Evolutionary conservation across 192 early-diverging fungal genomes (phyloP).

Genomic region (Gonapodya sp.): DNA sequence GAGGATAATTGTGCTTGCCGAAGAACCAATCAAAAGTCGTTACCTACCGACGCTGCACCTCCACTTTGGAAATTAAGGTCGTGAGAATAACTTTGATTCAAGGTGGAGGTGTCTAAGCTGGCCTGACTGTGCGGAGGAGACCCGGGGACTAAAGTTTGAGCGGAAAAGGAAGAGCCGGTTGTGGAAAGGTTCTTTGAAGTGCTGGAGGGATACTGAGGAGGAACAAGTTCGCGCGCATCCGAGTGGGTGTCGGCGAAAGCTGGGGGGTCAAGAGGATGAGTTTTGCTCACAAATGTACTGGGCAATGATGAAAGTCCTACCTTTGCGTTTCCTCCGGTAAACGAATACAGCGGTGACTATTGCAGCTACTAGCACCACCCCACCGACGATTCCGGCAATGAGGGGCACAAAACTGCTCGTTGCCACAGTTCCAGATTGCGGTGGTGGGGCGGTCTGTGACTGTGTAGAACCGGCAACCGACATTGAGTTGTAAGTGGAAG

Average conservation of each 20-base stretch:
- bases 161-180: neutral
- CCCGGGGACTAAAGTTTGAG: neutral
- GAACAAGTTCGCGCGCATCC: neutral
- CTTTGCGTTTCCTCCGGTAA: neutral
- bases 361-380: neutral
- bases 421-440: too few species aligned
- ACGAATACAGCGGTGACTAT: neutral
- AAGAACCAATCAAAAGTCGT: too few species aligned
- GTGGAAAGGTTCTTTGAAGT: neutral
- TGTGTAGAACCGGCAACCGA: too few species aligned
- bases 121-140: neutral
- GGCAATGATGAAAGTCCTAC: neutral
- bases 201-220: neutral
- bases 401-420: neutral
- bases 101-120: neutral
- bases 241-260: neutral
- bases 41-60: too few species aligned
- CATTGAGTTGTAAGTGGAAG: neutral
- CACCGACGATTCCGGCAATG: neutral
- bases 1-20: too few species aligned
- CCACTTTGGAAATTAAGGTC: too few species aligned
- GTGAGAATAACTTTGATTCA: too few species aligned
- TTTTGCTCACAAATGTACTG: neutral
- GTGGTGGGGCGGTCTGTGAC: neutral
- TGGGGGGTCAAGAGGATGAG: neutral